Conservation (phyloP, 345 rosid genomes). For the Arabis hirsuta region DNA sequence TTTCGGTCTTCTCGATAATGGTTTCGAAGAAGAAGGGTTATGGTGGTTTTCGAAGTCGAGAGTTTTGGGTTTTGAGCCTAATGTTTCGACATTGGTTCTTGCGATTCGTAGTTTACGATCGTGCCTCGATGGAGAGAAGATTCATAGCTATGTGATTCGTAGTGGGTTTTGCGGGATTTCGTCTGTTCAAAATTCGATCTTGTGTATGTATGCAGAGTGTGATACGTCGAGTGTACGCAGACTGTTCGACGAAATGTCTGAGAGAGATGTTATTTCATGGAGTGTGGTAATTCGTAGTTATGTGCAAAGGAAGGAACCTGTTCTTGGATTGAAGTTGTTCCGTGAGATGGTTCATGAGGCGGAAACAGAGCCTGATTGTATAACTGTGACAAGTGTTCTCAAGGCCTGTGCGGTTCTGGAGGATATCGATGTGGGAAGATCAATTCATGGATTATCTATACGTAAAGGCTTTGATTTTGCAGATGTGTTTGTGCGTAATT, state of each 20-base stretch:
- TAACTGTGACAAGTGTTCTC: conserved; percentile 55
- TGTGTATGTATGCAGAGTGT: conserved; percentile 45
- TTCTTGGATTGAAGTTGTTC: conserved; percentile 53
- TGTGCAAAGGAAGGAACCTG: conserved; percentile 51
- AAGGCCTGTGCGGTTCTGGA: conserved; percentile 55
- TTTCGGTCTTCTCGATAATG: conserved; percentile 52
- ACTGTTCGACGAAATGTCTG: conserved; percentile 75
- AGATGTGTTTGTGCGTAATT: conserved; percentile 62
- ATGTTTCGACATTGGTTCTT: conserved; percentile 62
- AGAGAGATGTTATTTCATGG: conserved; percentile 70
- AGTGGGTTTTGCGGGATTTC: conserved; percentile 51
- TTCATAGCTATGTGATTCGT: conserved; percentile 57
- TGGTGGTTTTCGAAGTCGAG: conserved; percentile 58
- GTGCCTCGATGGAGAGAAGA: conserved; percentile 34
- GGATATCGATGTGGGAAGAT: conserved; percentile 52
- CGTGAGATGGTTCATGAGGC: conserved; percentile 51
- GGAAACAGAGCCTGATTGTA: conserved; percentile 54
- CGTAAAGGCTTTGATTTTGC: conserved; percentile 48
- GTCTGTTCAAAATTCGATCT: conserved; percentile 64
- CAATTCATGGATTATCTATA: conserved; percentile 56
- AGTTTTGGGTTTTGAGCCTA: conserved; percentile 60
- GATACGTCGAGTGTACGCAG: conserved; percentile 47
- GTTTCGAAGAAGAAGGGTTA: conserved; percentile 52
- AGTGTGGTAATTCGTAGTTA: conserved; percentile 63
- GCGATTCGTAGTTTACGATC: conserved; percentile 42